phyloP scores from a whole-genome alignment of 2,329 filamentous ascomycete species.

The Amesomyces nigricolor region DNA sequence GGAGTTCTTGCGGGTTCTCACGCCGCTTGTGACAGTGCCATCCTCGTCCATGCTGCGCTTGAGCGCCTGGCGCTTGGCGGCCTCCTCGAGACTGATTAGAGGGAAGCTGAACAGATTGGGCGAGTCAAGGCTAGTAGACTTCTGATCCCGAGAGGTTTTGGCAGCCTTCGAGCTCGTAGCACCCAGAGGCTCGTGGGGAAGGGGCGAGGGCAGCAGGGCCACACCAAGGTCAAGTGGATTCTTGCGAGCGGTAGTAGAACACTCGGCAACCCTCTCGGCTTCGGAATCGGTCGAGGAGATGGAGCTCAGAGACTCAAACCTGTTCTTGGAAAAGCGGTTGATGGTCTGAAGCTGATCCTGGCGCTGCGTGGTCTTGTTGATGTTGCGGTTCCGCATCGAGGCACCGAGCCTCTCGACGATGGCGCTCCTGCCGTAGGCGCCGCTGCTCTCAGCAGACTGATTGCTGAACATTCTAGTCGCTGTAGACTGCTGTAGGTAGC shows the following conservation, averaged over 20 bases:
- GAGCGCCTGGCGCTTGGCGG: slow-evolving; percentile 28
- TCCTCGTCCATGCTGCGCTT: slow-evolving; percentile 23
- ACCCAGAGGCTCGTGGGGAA: not conserved
- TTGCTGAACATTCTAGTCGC: slow-evolving; percentile 18
- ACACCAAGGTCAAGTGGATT: not conserved
- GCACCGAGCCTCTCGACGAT: slow-evolving; percentile 20
- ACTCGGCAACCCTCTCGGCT: not conserved
- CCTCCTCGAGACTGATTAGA: slow-evolving; percentile 31
- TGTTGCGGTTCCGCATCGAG: slow-evolving; percentile 12
- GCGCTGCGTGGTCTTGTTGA: slow-evolving; percentile 2
- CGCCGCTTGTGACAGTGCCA: slow-evolving; percentile 20
- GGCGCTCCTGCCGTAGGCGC: slow-evolving; percentile 15
- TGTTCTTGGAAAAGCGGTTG: not conserved
- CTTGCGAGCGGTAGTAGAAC: not conserved
- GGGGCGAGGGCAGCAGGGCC: not conserved
- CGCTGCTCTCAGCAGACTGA: slow-evolving; percentile 16
- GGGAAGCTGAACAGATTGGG: slow-evolving; percentile 29
- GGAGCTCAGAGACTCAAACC: slow-evolving; percentile 16
- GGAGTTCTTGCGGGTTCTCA: slow-evolving; percentile 20
- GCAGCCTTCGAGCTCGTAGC: not conserved
- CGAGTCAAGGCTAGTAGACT: slow-evolving; percentile 12
- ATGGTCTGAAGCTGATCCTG: not conserved
- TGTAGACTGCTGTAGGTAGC: slow-evolving; percentile 25
- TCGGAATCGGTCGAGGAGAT: slow-evolving; percentile 9
- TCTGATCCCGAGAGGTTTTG: not conserved